Evolutionary conservation across 2,329 filamentous ascomycete genomes (phyloP).

Genomic region (Cordyceps fumosorosea): DNA sequence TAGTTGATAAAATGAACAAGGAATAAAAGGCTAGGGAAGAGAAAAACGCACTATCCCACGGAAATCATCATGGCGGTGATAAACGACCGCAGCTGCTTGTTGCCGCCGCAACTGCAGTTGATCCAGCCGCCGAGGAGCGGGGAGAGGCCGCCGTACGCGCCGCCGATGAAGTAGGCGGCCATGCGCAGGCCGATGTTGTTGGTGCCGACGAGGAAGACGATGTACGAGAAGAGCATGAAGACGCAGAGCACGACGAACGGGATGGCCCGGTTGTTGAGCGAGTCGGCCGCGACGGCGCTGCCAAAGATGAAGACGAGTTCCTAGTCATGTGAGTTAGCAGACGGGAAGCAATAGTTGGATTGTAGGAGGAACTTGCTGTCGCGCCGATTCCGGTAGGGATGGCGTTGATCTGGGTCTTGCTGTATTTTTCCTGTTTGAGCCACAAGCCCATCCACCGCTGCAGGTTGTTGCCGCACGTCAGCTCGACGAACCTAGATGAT

Average conservation of each 20-base stretch:
- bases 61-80: conserved; percentile 13
- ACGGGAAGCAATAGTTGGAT: not conserved
- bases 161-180: conserved; percentile 13
- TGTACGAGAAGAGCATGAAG: conserved; percentile 10
- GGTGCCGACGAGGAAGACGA: conserved; percentile 5
- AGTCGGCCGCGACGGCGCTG: conserved; percentile 11
- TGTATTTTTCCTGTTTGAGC: conserved; percentile 1
- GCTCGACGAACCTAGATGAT: not conserved
- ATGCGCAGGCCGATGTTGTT: not conserved
- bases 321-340: not conserved
- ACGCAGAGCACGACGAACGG: conserved; percentile 4
- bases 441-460: conserved; percentile 14
- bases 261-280: conserved; percentile 10
- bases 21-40: not conserved
- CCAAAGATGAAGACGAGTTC: conserved; percentile 11
- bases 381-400: conserved; percentile 6
- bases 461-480: conserved; percentile 13
- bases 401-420: conserved; percentile 4
- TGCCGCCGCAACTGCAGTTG: conserved; percentile 12
- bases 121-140: conserved; percentile 13
- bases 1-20: not conserved
- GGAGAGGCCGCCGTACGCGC: conserved; percentile 10
- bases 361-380: not conserved
- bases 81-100: conserved; percentile 13
- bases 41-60: conserved; percentile 11